Evolutionary conservation across 2,329 filamentous ascomycete genomes (phyloP).

Genomic region (Neurospora sp.): DNA sequence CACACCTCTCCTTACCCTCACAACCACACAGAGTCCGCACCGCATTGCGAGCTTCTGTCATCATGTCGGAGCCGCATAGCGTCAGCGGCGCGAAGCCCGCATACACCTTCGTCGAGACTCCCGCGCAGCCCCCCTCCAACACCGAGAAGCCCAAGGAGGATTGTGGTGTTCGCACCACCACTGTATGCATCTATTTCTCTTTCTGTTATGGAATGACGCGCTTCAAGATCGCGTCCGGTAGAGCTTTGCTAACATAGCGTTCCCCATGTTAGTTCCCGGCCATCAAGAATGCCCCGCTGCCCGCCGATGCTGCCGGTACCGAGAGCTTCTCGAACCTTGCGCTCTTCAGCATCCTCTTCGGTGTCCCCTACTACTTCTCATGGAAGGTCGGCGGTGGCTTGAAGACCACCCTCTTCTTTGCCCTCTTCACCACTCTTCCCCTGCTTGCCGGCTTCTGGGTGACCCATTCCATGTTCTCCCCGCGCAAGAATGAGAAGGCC

Average conservation of each 20-base stretch:
- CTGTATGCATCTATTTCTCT: not conserved
- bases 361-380: conserved; percentile 69
- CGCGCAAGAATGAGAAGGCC: conserved; percentile 88
- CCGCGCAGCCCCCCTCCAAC: conserved; percentile 37
- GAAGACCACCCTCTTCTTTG: conserved; percentile 83
- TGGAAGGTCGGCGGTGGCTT: conserved; percentile 78
- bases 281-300: conserved; percentile 90
- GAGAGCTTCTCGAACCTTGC: conserved; percentile 80
- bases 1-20: not conserved
- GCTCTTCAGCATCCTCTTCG: conserved; percentile 59
- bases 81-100: conserved; percentile 39
- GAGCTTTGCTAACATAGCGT: conserved; percentile 7
- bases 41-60: conserved; percentile 18
- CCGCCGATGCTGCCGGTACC: conserved; percentile 75
- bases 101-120: conserved; percentile 58
- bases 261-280: conserved; percentile 55
- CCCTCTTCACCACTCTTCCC: conserved; percentile 66
- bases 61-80: conserved; percentile 39
- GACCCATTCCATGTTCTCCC: conserved; percentile 67
- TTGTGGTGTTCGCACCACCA: conserved; percentile 43
- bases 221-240: not conserved
- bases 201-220: not conserved
- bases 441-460: conserved; percentile 79
- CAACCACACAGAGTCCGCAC: not conserved
- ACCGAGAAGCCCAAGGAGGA: conserved; percentile 40